Percentiles rank a stretch among this genome's conserved stretches.
Conservation (phyloP, 1,139 yeast genomes). For the Sporopachydermia cereana region DNA sequence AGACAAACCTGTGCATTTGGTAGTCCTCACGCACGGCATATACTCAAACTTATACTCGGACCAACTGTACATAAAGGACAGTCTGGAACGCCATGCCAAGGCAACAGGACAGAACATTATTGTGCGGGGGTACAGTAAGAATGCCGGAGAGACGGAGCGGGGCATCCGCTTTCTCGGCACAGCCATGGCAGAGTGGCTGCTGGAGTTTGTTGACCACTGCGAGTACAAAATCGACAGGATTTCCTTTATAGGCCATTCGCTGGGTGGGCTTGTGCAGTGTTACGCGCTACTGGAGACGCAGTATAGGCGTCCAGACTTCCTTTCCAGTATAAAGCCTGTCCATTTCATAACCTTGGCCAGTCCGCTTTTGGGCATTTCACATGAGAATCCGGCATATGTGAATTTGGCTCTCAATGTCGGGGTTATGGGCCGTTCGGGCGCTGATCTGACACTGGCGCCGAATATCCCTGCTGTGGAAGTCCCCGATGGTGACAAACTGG, state of each 20-base stretch:
- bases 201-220: conserved; percentile 40
- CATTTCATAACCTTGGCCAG: conserved; percentile 80
- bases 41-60: conserved; percentile 88
- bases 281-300: conserved; percentile 81
- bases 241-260: conserved; percentile 84
- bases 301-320: conserved; percentile 61
- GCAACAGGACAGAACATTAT: conserved; percentile 47
- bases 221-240: conserved; percentile 38
- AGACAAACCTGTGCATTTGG: conserved; percentile 51
- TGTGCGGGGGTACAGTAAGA: conserved; percentile 74
- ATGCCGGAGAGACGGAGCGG: conserved; percentile 80
- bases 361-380: conserved; percentile 76
- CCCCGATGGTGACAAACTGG: conserved; percentile 14
- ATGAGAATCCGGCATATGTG: conserved; percentile 81
- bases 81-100: conserved; percentile 43
- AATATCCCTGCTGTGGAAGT: conserved; percentile 13
- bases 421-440: conserved; percentile 87
- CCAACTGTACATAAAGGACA: conserved; percentile 76
- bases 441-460: conserved; percentile 59
- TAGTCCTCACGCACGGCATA: conserved; percentile 78
- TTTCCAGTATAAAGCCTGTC: conserved; percentile 53
- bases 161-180: conserved; percentile 83
- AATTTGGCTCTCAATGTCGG: conserved; percentile 81
- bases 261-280: conserved; percentile 86
- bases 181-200: conserved; percentile 65